These are phyloP conservation scores for Alternaria arborescens DNA, from an alignment of 2,329 filamentous ascomycete species.

Conservation along the genomic window DNA sequence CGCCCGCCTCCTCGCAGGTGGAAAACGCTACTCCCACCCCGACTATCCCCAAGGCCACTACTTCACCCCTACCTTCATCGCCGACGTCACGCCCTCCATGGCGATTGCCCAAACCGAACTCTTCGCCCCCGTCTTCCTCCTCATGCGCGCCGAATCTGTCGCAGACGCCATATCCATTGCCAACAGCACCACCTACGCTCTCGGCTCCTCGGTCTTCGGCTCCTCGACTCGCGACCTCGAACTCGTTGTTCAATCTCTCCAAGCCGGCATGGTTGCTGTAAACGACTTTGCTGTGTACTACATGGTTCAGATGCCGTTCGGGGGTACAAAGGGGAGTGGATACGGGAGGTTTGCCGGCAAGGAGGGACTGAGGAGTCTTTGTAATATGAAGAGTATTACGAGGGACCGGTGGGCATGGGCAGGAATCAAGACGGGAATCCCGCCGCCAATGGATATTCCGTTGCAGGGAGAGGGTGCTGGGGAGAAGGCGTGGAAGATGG, in stretches of 20 bases:
- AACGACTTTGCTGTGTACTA: constrained; percentile 97
- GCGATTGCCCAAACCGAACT: constrained; percentile 87
- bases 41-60: constrained; percentile 83
- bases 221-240: constrained; percentile 65
- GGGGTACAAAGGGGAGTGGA: constrained; percentile 83
- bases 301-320: constrained; percentile 92
- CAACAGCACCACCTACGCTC: constrained; percentile 84
- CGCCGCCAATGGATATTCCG: constrained; percentile 81
- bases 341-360: constrained; percentile 93
- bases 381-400: constrained; percentile 88
- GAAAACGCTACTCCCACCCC: constrained; percentile 75
- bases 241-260: constrained; percentile 72
- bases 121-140: constrained; percentile 87
- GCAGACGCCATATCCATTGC: constrained; percentile 77
- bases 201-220: constrained; percentile 90
- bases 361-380: constrained; percentile 84
- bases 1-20: constrained; percentile 82
- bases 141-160: constrained; percentile 77
- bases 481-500: constrained; percentile 53
- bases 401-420: constrained; percentile 73
- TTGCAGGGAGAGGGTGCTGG: constrained; percentile 58
- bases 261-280: constrained; percentile 89
- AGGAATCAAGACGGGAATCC: constrained; percentile 76
- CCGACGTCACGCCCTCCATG: constrained; percentile 88
- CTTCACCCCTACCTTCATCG: constrained; percentile 88